Base-by-base conservation (phyloP, 2,329 filamentous ascomycete genomes). In the Diaporthe caulivora region DNA sequence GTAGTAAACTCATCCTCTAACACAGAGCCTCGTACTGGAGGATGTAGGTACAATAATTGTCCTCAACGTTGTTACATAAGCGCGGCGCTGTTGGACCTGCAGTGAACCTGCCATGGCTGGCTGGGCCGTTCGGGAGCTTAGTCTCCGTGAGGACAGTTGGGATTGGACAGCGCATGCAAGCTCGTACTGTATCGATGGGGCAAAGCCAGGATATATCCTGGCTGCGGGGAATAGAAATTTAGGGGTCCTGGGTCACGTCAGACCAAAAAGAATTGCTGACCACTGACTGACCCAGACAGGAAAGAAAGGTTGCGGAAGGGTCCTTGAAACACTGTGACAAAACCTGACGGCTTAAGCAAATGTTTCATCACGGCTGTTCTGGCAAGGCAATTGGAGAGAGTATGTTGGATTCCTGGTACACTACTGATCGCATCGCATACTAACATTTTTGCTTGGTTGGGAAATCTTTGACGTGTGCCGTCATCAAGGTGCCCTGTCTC, bases 201-300 rank as follows among this genome's bases (percentile, higher is more conserved):
- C 62, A 37, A 40, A 53, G n/a, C 62, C 47, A 67, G 62, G 62
- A 26, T 65, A 7, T 24, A 17, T 49, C 42, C 42, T 65, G 60
- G 58, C 26, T 53, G 31, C 47, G 62, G 62, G 47, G 34, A 51
- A 53, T 37, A 51, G 62, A 67, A 53, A 67, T 51, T 67, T 53
- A 67, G 47, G 62, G 62, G 62, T 67, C 62, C 62, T 53, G 62
- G 62, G 62, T 67, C 31, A 67, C 62, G 62, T 51, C 62, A 67
- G 62, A 40, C 47, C 62, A 62, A 62, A 51, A 44, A 44, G 44
- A 29, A 17, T n/a, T n/a, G 31, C n/a, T 26, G 31, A 26, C 21
- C 42, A 49, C 40, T 47, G 57, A 34, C 42, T 7, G 44, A 67
- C 47, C n/a, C 44, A 49, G 42, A 34, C 60, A 15, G 21, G 15